A percentile compares a stretch with the other conserved stretches of the same genome.
These are phyloP conservation scores for Neltuma alba DNA, from an alignment of 306 rosid species.

Conservation along the genomic window DNA sequence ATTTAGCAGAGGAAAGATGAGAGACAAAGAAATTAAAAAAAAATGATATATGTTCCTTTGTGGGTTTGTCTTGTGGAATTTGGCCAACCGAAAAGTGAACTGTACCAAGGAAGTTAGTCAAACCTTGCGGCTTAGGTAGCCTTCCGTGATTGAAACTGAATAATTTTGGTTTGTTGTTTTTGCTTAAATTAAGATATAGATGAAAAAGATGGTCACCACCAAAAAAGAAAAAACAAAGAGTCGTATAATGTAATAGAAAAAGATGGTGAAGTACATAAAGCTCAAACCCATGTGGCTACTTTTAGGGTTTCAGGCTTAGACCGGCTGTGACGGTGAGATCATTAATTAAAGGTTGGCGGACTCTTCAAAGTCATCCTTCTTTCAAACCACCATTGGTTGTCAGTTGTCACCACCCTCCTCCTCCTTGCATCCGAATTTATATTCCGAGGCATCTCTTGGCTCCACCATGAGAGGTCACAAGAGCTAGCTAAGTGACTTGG, in stretches of 20 bases:
- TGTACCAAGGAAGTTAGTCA: constrained; percentile 23
- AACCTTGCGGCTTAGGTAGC: constrained; percentile 44
- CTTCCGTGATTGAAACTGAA: constrained; percentile 30
- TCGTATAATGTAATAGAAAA: too few species aligned
- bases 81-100: neutral
- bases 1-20: neutral
- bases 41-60: neutral
- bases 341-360: constrained; percentile 52
- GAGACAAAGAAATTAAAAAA: neutral
- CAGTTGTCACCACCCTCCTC: constrained; percentile 12
- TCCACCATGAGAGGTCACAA: too few species aligned
- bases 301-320: constrained; percentile 17
- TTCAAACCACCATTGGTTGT: neutral
- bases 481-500: too few species aligned
- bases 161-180: neutral
- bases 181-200: neutral
- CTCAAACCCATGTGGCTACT: constrained; percentile 11
- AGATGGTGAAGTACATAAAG: neutral
- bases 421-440: too few species aligned
- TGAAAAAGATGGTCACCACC: neutral
- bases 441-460: too few species aligned
- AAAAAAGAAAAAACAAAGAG: too few species aligned
- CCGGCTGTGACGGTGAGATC: constrained; percentile 47
- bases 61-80: neutral
- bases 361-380: constrained; percentile 46